Evolutionary conservation across 768 basidiomycete species (phyloP), one percentile per base, ranked within the genome.

Genomic region (Macrolepiota albuminosa): DNA sequence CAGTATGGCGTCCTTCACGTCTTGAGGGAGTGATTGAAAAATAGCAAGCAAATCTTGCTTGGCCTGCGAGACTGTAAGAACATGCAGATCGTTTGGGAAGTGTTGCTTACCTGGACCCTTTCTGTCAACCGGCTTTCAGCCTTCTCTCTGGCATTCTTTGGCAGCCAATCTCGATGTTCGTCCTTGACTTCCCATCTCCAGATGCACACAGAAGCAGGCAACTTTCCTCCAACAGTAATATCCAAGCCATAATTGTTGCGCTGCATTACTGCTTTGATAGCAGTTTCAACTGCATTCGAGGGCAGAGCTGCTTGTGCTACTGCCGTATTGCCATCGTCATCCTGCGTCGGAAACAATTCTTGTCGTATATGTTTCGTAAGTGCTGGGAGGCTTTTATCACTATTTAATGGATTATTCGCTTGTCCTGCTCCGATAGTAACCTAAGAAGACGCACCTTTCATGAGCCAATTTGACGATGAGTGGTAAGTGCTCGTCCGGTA

Each of bases 141-240:
- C 67, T 82, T 90, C 62, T 88, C 85, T 62, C 76, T 75, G 13
- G 80, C 78, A 67, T 81, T 84, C 68, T 83, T 86, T 0, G 90
- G 89, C 36, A 94, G 70, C 82, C 87, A 88, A 58, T 82, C 78
- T 59, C 75, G 74, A 62, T 80, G 76, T 21, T 78, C 64, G 3
- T 83, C 78, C 65, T 83, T 84, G 11, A 90, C 86, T 70, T 96
- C 94, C 94, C 93, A 96, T 54, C 90, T 78, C 92, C 91, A 95
- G 24, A 89, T 75, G 62, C 82, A 86, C 37, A 91, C 72, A n/a
- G 82, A 74, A 7, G 86, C 83, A 14, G 88, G 86, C 24, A 76
- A 67, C 68, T 81, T 89, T 55, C 75, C 74, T 39, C 81, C 82
- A 10, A 73, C 67, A 18, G 73, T 67, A 2, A 75, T 72, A 55